Evolutionary conservation across 2,329 filamentous ascomycete species (phyloP).

Genomic region (Stagonosporopsis vannaccii): DNA sequence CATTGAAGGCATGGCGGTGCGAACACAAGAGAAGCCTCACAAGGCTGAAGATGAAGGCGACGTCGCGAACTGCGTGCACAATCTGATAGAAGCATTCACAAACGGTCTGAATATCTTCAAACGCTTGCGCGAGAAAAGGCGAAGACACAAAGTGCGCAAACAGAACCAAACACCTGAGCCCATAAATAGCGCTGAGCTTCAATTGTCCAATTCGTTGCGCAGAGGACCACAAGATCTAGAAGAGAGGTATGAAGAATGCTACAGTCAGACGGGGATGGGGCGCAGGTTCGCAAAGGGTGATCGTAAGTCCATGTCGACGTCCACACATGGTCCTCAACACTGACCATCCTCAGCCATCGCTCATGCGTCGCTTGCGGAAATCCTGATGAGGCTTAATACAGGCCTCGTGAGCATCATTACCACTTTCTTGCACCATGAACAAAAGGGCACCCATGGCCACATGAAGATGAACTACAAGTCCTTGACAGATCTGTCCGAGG

Average conservation of each 20-base stretch:
- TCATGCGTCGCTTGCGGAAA: conserved; percentile 55
- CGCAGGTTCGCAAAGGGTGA: conserved; percentile 54
- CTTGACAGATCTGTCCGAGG: conserved; percentile 55
- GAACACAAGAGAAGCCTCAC: conserved; percentile 25
- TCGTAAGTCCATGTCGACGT: conserved; percentile 41
- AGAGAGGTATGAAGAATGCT: conserved; percentile 51
- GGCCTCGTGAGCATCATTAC: conserved; percentile 57
- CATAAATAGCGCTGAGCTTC: conserved; percentile 45
- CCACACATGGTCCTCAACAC: not conserved
- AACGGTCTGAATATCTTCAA: conserved; percentile 56
- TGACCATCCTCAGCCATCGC: conserved; percentile 49
- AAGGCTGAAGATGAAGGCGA: conserved; percentile 33
- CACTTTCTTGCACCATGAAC: conserved; percentile 51
- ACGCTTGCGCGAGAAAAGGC: conserved; percentile 47
- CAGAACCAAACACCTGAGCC: conserved; percentile 27
- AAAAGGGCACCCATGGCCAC: conserved; percentile 35
- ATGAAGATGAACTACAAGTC: conserved; percentile 54
- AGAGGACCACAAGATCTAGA: conserved; percentile 53
- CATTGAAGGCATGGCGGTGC: conserved; percentile 35
- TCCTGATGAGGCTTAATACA: conserved; percentile 56
- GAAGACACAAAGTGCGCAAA: conserved; percentile 40
- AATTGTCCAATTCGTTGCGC: conserved; percentile 51
- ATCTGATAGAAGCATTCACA: conserved; percentile 55
- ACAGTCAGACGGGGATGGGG: conserved; percentile 41
- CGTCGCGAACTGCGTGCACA: conserved; percentile 48